Percentiles rank a stretch among this genome's conserved stretches.
phyloP scores from a whole-genome alignment of 2,329 filamentous ascomycete genomes.

The Cyphellophora europaea region DNA sequence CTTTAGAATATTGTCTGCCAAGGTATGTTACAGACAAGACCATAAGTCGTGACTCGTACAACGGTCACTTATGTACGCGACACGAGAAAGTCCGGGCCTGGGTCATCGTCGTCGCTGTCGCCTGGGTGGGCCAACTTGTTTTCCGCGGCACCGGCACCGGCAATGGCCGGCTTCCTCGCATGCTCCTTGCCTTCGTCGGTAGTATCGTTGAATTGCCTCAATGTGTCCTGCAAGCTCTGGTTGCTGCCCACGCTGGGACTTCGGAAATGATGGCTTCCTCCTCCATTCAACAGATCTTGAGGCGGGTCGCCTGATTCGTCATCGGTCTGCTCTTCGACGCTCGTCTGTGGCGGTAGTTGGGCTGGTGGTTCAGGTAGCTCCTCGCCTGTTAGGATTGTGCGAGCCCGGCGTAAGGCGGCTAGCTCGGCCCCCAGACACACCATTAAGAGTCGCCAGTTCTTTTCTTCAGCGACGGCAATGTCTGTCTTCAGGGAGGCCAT shows the following conservation, averaged over 20 bases:
- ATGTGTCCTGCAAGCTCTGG: constrained; percentile 16
- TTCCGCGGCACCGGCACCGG: not conserved
- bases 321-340: constrained; percentile 20
- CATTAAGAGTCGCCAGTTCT: constrained; percentile 52
- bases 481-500: constrained; percentile 36
- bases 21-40: too few relatives aligned
- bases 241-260: constrained; percentile 13
- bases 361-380: constrained; percentile 1
- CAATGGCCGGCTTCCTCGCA: not conserved
- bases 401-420: constrained; percentile 40
- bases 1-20: too few relatives aligned
- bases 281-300: constrained; percentile 8
- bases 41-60: too few relatives aligned
- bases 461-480: constrained; percentile 40
- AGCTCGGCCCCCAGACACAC: constrained; percentile 55
- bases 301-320: constrained; percentile 6
- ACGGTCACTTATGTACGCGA: constrained; percentile 17
- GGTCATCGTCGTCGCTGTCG: constrained; percentile 18
- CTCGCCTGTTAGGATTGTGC: constrained; percentile 23
- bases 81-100: constrained; percentile 18
- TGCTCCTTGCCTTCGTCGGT: constrained; percentile 5
- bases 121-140: constrained; percentile 2
- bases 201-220: constrained; percentile 11
- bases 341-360: constrained; percentile 4
- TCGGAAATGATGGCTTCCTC: not conserved